Conservation (phyloP, 2,329 filamentous ascomycete species). For the Mycocentrospora acerina region DNA sequence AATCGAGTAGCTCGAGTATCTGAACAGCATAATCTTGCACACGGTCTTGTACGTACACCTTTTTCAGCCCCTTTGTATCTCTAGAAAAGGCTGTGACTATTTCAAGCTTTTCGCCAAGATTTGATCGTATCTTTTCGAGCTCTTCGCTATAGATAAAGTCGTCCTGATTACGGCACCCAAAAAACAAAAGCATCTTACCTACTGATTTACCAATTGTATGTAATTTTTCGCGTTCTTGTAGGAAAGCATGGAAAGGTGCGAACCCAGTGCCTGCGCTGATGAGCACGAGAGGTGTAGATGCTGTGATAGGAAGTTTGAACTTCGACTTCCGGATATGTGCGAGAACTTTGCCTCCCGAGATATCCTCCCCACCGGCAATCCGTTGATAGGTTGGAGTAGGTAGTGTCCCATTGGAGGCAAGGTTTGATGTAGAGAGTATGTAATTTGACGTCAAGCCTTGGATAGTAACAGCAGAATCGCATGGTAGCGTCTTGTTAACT, state of each 20-base stretch:
- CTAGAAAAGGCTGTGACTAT: conserved; percentile 31
- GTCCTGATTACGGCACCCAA: conserved; percentile 31
- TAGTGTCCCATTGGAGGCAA: conserved; percentile 14
- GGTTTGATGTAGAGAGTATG: conserved; percentile 32
- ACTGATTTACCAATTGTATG: conserved; percentile 31
- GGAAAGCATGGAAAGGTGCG: conserved; percentile 38
- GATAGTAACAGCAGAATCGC: conserved; percentile 22
- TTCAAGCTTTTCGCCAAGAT: conserved; percentile 24
- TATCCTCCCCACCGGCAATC: conserved; percentile 7
- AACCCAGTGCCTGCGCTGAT: conserved; percentile 39
- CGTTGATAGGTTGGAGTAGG: conserved; percentile 18
- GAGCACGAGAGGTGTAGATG: conserved; percentile 52
- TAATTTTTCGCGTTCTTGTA: conserved; percentile 38
- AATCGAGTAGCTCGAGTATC: conserved; percentile 39
- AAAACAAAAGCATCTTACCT: conserved; percentile 36
- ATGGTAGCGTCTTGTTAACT: conserved; percentile 33
- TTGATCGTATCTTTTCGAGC: conserved; percentile 19
- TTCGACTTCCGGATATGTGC: conserved; percentile 47
- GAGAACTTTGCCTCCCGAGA: conserved; percentile 30
- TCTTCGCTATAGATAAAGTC: conserved; percentile 39
- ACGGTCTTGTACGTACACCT: conserved; percentile 45
- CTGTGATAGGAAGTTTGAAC: conserved; percentile 50
- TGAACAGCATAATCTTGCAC: conserved; percentile 31
- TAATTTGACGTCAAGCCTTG: conserved; percentile 45
- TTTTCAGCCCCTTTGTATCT: conserved; percentile 12